A percentile compares a stretch with the other conserved stretches of the same genome.
phyloP scores from a whole-genome alignment of 2,329 filamentous ascomycete species.

The Cryphonectria radicalis region DNA sequence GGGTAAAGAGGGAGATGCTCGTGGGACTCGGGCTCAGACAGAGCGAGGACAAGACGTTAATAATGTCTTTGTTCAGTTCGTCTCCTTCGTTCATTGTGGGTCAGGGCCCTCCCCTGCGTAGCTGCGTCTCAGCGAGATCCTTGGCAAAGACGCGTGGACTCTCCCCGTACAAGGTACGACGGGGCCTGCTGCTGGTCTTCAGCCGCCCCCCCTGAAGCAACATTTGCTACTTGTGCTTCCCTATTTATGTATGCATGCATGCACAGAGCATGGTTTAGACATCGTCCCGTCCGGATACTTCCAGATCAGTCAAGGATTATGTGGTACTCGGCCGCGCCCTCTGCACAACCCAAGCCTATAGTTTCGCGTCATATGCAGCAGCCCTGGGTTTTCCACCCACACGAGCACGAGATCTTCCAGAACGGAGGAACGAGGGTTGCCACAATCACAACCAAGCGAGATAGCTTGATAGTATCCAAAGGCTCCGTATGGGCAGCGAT shows the following conservation, averaged over 20 bases:
- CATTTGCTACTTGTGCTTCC: neutral
- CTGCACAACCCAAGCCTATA: neutral
- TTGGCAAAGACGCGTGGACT: conserved; percentile 6
- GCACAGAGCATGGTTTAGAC: neutral
- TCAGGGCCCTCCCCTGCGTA: neutral
- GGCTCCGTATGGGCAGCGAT: neutral
- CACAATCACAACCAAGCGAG: neutral
- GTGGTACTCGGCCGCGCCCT: neutral
- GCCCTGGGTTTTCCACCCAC: neutral
- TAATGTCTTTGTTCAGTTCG: neutral
- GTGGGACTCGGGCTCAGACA: neutral
- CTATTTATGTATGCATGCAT: neutral
- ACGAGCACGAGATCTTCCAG: neutral
- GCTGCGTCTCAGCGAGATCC: conserved; percentile 1
- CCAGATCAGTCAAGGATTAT: neutral
- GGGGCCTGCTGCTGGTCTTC: neutral
- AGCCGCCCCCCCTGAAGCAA: neutral
- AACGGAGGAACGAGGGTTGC: neutral
- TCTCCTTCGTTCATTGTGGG: neutral
- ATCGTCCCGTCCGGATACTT: neutral
- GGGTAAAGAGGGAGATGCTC: neutral
- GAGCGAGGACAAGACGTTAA: neutral
- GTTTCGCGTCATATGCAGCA: neutral
- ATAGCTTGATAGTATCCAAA: neutral
- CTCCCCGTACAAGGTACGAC: neutral